phyloP scores from a whole-genome alignment of 1,284 basidiomycete species.

The Puccinia hordei region DNA sequence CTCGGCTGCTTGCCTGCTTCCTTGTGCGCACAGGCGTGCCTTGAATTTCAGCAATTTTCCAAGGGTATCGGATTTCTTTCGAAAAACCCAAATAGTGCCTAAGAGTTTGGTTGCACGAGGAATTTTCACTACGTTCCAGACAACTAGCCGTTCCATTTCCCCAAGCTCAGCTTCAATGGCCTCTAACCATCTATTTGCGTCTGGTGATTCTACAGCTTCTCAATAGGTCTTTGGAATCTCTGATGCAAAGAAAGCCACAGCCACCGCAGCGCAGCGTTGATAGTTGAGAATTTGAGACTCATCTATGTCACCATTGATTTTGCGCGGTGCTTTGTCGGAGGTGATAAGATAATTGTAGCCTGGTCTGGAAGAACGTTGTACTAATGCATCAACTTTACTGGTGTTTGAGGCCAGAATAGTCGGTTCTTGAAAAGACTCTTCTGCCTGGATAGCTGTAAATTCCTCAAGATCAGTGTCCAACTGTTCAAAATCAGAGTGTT shows the following conservation, averaged over 20 bases:
- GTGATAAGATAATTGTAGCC: conserved; percentile 1
- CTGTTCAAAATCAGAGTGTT: too few relatives aligned
- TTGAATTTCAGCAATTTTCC: conserved; percentile 6
- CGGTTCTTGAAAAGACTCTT: too few relatives aligned
- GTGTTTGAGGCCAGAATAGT: background rate
- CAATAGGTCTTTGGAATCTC: background rate
- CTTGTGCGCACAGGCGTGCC: conserved; percentile 7
- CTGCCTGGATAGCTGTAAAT: too few relatives aligned
- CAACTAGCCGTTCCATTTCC: background rate
- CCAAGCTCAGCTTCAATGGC: conserved; percentile 3
- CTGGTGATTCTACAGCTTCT: background rate
- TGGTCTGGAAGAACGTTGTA: too few relatives aligned
- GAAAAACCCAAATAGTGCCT: background rate
- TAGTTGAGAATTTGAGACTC: background rate
- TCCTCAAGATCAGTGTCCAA: too few relatives aligned
- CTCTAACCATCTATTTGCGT: background rate
- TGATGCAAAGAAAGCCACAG: background rate
- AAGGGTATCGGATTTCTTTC: background rate
- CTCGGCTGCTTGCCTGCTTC: background rate
- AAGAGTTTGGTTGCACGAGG: background rate
- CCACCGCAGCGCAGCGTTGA: background rate
- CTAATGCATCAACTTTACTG: too few relatives aligned
- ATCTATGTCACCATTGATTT: background rate
- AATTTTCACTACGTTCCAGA: background rate
- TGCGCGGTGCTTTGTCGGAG: background rate